A percentile compares a stretch with the other conserved stretches of the same genome.
Conservation (phyloP, 257 asterid species). For the Craterostigma plantagineum region DNA sequence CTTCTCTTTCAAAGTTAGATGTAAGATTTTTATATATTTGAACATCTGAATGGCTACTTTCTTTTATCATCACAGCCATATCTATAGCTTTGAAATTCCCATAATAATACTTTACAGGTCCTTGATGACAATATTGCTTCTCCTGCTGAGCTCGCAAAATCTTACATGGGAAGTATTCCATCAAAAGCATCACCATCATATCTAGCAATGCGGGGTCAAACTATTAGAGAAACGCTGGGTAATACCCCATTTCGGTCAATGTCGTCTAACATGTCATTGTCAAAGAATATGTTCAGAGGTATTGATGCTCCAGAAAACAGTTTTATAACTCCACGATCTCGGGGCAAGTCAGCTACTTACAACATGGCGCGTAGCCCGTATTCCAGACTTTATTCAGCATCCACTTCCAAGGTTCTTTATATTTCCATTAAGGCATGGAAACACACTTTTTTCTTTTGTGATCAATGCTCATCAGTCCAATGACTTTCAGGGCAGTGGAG, state of each 20-base stretch:
- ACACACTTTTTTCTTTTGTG: neutral
- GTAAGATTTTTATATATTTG: slow-evolving; percentile 18
- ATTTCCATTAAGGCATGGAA: neutral
- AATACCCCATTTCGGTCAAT: slow-evolving; percentile 23
- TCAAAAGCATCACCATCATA: slow-evolving; percentile 50
- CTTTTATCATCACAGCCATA: neutral
- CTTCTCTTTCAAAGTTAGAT: slow-evolving; percentile 21
- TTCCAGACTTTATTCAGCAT: slow-evolving; percentile 39
- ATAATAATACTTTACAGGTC: slow-evolving; percentile 28
- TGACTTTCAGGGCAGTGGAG: no score
- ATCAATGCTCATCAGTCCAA: no score
- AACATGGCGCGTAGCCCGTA: slow-evolving; percentile 91
- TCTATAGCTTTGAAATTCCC: slow-evolving; percentile 10
- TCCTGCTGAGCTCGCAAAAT: slow-evolving; percentile 86
- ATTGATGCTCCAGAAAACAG: slow-evolving; percentile 36
- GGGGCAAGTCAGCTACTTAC: slow-evolving; percentile 75
- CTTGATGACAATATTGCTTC: slow-evolving; percentile 47
- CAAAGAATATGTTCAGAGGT: slow-evolving; percentile 14
- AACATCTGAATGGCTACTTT: slow-evolving; percentile 2
- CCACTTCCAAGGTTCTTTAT: slow-evolving; percentile 25
- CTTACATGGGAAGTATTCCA: slow-evolving; percentile 77
- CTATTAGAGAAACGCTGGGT: slow-evolving; percentile 26
- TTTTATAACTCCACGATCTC: slow-evolving; percentile 55
- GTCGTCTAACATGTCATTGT: slow-evolving; percentile 22
- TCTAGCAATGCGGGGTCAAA: slow-evolving; percentile 33